Evolutionary conservation across 371 early-diverging fungal genomes (phyloP).

Genomic region (Apophysomyces sp.): DNA sequence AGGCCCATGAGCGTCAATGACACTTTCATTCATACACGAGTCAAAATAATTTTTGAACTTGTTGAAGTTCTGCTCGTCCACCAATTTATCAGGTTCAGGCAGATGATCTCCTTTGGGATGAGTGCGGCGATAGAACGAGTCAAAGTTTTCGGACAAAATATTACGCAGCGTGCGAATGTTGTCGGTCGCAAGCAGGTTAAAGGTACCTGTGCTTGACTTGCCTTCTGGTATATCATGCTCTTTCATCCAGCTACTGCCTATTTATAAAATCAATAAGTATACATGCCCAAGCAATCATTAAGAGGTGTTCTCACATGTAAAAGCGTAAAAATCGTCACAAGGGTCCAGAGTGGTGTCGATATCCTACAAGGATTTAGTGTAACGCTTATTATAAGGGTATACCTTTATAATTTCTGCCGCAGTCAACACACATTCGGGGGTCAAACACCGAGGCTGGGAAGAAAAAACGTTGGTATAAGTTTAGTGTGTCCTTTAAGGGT

Average conservation of each 20-base stretch:
- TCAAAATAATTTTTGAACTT: conserved; percentile 47
- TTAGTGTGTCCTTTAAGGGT: background rate
- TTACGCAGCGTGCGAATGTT: conserved; percentile 66
- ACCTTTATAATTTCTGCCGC: conserved; percentile 55
- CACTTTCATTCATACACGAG: conserved; percentile 58
- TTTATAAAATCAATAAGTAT: background rate
- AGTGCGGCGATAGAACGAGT: conserved; percentile 25
- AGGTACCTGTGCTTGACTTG: conserved; percentile 41
- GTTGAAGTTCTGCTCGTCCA: conserved; percentile 49
- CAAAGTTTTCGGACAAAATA: conserved; percentile 41
- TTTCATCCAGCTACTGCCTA: conserved; percentile 53
- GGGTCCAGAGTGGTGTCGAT: conserved; percentile 41
- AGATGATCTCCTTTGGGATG: conserved; percentile 5
- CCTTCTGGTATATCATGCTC: conserved; percentile 52
- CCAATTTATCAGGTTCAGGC: conserved; percentile 34
- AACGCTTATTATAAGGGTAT: too few species aligned
- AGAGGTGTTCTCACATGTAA: conserved; percentile 41
- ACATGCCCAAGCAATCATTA: conserved; percentile 1
- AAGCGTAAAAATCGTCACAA: conserved; percentile 53
- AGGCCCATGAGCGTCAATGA: conserved; percentile 45
- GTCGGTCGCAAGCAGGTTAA: conserved; percentile 28
- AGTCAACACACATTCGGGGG: conserved; percentile 59
- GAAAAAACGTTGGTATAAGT: background rate
- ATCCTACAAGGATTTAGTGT: conserved; percentile 17
- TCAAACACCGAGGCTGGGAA: conserved; percentile 44